phyloP scores from a whole-genome alignment of 768 basidiomycete genomes.

The Trametes maxima region DNA sequence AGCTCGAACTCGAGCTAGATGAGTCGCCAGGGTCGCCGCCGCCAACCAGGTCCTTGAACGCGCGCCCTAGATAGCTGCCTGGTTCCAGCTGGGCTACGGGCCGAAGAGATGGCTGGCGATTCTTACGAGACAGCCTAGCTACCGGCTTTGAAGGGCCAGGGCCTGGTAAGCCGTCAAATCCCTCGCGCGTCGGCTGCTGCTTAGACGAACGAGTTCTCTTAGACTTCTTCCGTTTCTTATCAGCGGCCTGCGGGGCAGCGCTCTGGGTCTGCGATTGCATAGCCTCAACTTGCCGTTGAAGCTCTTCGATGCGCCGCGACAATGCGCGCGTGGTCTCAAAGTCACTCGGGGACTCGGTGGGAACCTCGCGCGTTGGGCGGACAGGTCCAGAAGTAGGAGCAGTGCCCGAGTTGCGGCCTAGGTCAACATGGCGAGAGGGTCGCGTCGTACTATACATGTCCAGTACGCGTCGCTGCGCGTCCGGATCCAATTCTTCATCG shows the following conservation, averaged over 20 bases:
- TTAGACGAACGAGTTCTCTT: background rate
- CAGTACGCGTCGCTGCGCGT: slow-evolving; percentile 15
- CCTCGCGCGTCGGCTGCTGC: background rate
- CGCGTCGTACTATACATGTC: background rate
- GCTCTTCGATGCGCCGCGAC: background rate
- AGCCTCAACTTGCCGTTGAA: background rate
- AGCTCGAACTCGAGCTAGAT: background rate
- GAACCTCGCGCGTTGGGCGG: slow-evolving; percentile 7
- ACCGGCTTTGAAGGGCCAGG: background rate
- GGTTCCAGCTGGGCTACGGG: slow-evolving; percentile 14
- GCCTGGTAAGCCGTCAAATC: background rate
- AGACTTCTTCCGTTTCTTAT: background rate
- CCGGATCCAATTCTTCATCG: slow-evolving; percentile 18
- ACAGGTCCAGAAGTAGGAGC: background rate
- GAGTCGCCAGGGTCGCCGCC: background rate
- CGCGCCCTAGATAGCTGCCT: slow-evolving; percentile 13
- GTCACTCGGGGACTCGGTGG: background rate
- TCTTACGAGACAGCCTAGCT: background rate
- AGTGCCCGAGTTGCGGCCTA: background rate
- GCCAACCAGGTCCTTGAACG: slow-evolving; percentile 1
- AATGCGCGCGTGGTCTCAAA: background rate
- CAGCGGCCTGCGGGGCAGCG: background rate
- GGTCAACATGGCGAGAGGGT: background rate
- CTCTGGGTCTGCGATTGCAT: background rate
- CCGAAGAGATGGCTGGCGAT: background rate